These are phyloP conservation scores for Clarireedia sp. DNA, from an alignment of 2,329 filamentous ascomycete species.

Conservation along the genomic window DNA sequence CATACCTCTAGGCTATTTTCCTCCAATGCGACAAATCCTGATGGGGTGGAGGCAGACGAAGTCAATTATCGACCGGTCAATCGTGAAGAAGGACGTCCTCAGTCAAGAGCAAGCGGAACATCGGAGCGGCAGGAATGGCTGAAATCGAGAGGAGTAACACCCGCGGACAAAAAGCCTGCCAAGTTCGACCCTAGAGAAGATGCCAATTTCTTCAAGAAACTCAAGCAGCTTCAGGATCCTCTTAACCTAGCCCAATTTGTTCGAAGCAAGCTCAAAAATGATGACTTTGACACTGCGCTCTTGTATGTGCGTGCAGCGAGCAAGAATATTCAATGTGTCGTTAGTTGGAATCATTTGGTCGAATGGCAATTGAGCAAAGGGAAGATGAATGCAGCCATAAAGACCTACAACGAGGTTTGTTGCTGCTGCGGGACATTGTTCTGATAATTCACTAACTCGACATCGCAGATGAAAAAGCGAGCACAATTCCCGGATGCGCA, in stretches of 20 bases:
- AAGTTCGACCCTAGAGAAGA: not conserved
- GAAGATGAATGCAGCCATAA: conserved; percentile 57
- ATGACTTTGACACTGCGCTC: conserved; percentile 58
- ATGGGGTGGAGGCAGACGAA: not conserved
- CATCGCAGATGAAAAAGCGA: conserved; percentile 82
- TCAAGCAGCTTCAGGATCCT: conserved; percentile 46
- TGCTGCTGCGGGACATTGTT: not conserved
- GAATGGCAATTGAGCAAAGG: conserved; percentile 57
- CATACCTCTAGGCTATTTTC: not conserved
- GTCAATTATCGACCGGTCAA: not conserved
- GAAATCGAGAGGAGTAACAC: conserved; percentile 19
- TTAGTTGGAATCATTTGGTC: conserved; percentile 85
- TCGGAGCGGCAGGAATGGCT: conserved; percentile 17
- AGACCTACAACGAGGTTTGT: conserved; percentile 78
- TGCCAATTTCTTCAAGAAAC: conserved; percentile 17
- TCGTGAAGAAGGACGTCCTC: not conserved
- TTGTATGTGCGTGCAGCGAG: conserved; percentile 63
- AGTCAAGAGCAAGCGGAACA: not conserved
- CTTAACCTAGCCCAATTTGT: conserved; percentile 65
- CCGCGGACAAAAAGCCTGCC: conserved; percentile 7
- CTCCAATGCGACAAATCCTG: conserved; percentile 1
- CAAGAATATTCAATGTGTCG: conserved; percentile 53
- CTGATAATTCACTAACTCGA: not conserved
- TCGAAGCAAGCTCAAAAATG: conserved; percentile 47
- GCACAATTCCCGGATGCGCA: conserved; percentile 69